Base-by-base conservation (phyloP, 768 basidiomycete species). In the Tephrocybe sp. region DNA sequence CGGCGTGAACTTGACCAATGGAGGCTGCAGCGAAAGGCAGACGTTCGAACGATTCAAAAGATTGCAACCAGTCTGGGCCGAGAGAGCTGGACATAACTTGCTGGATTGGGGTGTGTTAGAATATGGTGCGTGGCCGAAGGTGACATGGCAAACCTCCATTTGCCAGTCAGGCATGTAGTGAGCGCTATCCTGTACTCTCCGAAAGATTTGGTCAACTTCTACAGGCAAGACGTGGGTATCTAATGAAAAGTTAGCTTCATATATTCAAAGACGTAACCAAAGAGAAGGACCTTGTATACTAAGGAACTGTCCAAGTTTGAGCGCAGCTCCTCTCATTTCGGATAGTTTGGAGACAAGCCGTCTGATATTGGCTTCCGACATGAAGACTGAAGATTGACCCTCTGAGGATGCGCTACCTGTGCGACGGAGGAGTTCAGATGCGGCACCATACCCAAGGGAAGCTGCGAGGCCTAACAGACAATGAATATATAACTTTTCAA, bases 141-240 rank as follows among this genome's bases (percentile, higher is more conserved):
- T 19, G 13, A 35, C 36, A 9, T 5, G 3, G 63, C 69, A 16
- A 13, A 92, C 95, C 81, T 95, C 89, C 85, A 98, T 89, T 65
- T 99, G 96, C 89, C 89, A 95, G 58, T 96, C 88, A 0, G 96
- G 96, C 96, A 99, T 99, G 65, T 98, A 98, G 67, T 99, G 92
- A 1, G 96, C 96, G 58, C 87, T 84, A 57, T 96, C 91, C 64
- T 98, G 96, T 0, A 99, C 95, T 23, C 87, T 75, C 45, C 92
- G 81, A 59, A 99, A 85, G 26, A 99, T 87, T 48, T 81, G 78
- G 62, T 98, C 94, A 3, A 98, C 69, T 56, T 96, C 92, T 0
- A 88, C 80, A 0, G 95, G 91, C 1, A 99, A 74, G 33, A 90
- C 72, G 55, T 96, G 87, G 0, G 92, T 89, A 66, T 99, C 96